Evolutionary conservation across 352 stramenopile species (phyloP), one percentile per base, ranked within the genome.

Genomic region (Pythium angustatum): DNA sequence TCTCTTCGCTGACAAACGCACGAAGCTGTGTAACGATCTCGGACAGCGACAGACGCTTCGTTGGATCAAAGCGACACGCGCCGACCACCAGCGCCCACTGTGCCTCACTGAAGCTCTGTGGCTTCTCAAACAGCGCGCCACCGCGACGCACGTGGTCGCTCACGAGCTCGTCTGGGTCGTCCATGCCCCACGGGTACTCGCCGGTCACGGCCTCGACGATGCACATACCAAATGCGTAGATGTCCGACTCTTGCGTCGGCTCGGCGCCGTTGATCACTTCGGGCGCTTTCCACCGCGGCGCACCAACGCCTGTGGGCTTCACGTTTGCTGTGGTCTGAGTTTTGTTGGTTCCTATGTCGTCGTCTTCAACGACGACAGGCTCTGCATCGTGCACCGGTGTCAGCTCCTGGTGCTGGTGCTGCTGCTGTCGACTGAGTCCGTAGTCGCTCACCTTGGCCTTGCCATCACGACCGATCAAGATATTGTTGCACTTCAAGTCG

Each of bases 191-290:
- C 17, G 28, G 56, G 33, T 38, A 56, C 30, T 41, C 26, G 26
- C 58, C 58, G 0, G 64, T 68, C 21, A 68, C 49, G 3, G 69
- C 72, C 52, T 79, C 75, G 41, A 79, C 54, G 3, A 68, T 55
- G 31, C 58, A 69, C 63, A 82, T 67, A 3, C 69, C 75, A 41
- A 79, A 71, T 30, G 75, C 50, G 38, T 75, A 78, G 2, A 78
- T 62, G n/a, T 83, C 58, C 9, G 71, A 71, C 28, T 30, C 44
- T 0, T 44, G 30, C 5, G 60, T 50, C 21, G 60, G 68, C 58
- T 58, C 17, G 44, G 33, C 43, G 1, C 60, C 49, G 10, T 43
- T 31, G 1, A 78, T 30, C 24, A 59, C 61, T 53, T 78, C 71
- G 0, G 71, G 67, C 28, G 71, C 66, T n/a, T 58, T 60, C 62